These are phyloP conservation scores for Lanzia echinophila DNA, from an alignment of 2,329 filamentous ascomycete species.

Conservation along the genomic window DNA sequence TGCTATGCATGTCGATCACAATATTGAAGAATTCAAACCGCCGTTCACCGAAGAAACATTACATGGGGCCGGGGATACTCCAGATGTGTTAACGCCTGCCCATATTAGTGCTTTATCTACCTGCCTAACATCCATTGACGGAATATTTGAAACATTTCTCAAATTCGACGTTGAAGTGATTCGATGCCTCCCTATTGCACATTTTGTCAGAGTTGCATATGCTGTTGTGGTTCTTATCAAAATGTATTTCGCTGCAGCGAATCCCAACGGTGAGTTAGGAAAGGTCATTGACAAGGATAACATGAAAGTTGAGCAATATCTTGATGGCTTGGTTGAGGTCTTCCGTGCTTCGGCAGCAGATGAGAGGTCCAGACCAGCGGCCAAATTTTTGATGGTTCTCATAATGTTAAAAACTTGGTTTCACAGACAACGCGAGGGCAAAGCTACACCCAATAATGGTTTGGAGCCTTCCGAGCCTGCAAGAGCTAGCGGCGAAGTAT, in stretches of 20 bases:
- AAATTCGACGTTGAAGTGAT: conserved; percentile 40
- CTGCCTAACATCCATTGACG: conserved; percentile 47
- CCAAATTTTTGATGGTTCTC: conserved; percentile 65
- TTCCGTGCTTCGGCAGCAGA: conserved; percentile 58
- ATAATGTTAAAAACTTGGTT: conserved; percentile 63
- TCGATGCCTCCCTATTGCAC: conserved; percentile 43
- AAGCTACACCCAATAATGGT: conserved; percentile 5
- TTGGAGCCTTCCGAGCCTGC: not conserved
- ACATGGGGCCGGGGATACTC: conserved; percentile 12
- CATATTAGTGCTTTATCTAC: conserved; percentile 47
- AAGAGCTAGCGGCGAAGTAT: not conserved
- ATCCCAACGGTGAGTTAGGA: conserved; percentile 59
- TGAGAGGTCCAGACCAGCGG: conserved; percentile 57
- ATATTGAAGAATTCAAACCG: conserved; percentile 43
- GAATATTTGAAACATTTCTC: conserved; percentile 45
- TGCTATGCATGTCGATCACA: conserved; percentile 50
- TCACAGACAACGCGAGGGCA: conserved; percentile 28
- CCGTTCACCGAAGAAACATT: conserved; percentile 29
- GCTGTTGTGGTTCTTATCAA: conserved; percentile 53
- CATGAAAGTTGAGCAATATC: conserved; percentile 58
- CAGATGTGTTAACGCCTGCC: conserved; percentile 25
- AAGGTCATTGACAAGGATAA: conserved; percentile 61
- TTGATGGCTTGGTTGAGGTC: conserved; percentile 63
- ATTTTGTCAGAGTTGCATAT: conserved; percentile 49
- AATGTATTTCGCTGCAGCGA: conserved; percentile 53